Conservation (phyloP, 1,284 basidiomycete species). For the Xerocomus amazonicus region DNA sequence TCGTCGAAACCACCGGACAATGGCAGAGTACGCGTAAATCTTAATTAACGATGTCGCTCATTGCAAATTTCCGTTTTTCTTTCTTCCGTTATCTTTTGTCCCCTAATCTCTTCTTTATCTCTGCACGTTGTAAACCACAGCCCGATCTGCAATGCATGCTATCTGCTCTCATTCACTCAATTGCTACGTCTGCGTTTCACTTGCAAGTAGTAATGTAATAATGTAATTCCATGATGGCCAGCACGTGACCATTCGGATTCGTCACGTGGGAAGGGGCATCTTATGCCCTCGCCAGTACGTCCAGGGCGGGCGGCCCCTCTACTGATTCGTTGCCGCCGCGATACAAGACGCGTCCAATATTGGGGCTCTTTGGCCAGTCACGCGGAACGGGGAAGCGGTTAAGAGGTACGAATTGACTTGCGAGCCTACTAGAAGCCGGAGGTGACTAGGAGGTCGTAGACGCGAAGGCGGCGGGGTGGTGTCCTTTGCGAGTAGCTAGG, state of each 20-base stretch:
- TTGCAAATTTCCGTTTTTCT: constrained; percentile 16
- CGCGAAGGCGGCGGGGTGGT: constrained; percentile 2
- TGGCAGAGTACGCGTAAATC: constrained; percentile 36
- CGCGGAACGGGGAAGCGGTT: background rate
- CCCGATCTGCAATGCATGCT: constrained; percentile 26
- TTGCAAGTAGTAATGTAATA: background rate
- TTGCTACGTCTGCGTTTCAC: constrained; percentile 4
- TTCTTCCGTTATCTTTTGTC: background rate
- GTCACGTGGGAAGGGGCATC: constrained; percentile 26
- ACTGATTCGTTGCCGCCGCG: constrained; percentile 2
- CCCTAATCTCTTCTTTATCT: constrained; percentile 17
- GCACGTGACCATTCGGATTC: constrained; percentile 23
- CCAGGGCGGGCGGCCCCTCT: constrained; percentile 7
- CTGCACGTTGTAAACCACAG: constrained; percentile 29
- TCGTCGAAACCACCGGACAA: constrained; percentile 32
- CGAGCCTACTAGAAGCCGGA: background rate
- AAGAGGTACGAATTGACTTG: background rate
- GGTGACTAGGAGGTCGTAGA: constrained; percentile 7
- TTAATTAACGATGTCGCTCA: constrained; percentile 27
- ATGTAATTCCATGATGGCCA: background rate
- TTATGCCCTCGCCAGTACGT: constrained; percentile 5
- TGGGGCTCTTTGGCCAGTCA: background rate
- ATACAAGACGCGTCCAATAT: constrained; percentile 2
- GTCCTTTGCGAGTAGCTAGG: background rate
- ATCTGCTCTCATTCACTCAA: constrained; percentile 12